Evolutionary conservation across 164 flowering plant genomes (phyloP), one percentile per base, ranked within the genome.

Genomic region (Tetrastigma voinierianum): DNA sequence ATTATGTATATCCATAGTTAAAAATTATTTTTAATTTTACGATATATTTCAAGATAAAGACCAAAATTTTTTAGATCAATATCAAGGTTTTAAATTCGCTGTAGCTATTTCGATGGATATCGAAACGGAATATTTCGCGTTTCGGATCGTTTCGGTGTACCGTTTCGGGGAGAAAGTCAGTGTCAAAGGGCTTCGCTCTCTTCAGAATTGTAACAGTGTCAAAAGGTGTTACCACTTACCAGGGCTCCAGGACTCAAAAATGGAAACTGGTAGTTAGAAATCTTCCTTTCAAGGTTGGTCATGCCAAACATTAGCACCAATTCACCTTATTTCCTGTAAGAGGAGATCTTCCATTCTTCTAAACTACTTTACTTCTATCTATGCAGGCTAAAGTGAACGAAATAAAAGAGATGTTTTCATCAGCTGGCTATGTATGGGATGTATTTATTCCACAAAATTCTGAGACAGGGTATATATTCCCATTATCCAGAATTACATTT

Each of bases 261-360:
- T 96, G 99, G 98, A 90, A 90, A 70, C 80, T 96, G 16, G 93
- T 96, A 61, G 77, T 93, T 66, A 81, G 98, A 72, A 96, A 96
- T 82, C 85, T 96, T 64, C 97, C 99, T 55, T 95, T 92, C 74
- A 85, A 85, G 97, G 99, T 90, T 64, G 11, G 44, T 12, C 44
- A 20, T 65, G 13, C 18, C 19, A 46, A n/a, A 10, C 49, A 9
- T 19, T 65, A 20, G 9, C 11, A 24, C 55, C 40, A 44, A 32
- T 66, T 74, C 56, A 51, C 20, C 62, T 10, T 60, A 13, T 55
- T 61, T 59, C 14, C 24, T 51, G 51, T 49, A 62, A 11, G 4
- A 32, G 61, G 5, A 58, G 67, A 47, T 18, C 58, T 73, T n/a
- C 59, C 18, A 32, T 32, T 32, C 57, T 46, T 53, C 58, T 57